Evolutionary conservation across 2,329 filamentous ascomycete species (phyloP), one percentile per base, ranked within the genome.

Genomic region (Cucurbitaria berberidis): DNA sequence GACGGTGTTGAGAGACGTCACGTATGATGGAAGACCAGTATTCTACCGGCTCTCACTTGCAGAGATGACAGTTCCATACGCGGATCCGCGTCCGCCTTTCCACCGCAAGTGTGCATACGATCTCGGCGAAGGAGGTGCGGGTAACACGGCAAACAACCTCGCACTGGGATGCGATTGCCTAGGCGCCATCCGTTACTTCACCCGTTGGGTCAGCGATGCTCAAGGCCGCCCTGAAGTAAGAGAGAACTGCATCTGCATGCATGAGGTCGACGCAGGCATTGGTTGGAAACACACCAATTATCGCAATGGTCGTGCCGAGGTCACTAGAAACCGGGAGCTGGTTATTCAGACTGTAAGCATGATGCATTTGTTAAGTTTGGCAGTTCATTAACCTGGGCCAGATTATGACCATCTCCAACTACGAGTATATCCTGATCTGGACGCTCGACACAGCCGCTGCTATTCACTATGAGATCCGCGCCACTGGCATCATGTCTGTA

Each of bases 221-320:
- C 13, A 34, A 13, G 30, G 30, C 4, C 5, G 16, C 16, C 30
- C 30, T 34, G 11, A 15, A 4, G 4, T 15, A 6, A 34, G 13
- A n/a, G 16, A 13, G 5, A 89, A 89, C 57, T 86, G 87, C 5
- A 77, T 89, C 49, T 90, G 87, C 63, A 74, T 89, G 3, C 87
- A 89, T 64, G 87, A 90, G 68, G 84, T 88, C 65, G 87, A 90
- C 61, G 82, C 84, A 47, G 87, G 87, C 4, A 87, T 89, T 36
- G 80, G 81, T 6, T 60, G 57, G 53, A 60, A 62, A 39, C 50
- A 56, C 38, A 48, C 86, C 5, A 89, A 89, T 74, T 88, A 83
- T 76, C 80, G 86, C 3, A 89, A 85, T 0, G 78, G 80, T 24
- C 80, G 84, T 1, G 85, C 85, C 0, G 84, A 86, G 1, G 84